Percentiles rank a stretch among this genome's conserved stretches.
phyloP scores from a whole-genome alignment of 1,284 basidiomycete species.

The Cutaneotrichosporon sp. region DNA sequence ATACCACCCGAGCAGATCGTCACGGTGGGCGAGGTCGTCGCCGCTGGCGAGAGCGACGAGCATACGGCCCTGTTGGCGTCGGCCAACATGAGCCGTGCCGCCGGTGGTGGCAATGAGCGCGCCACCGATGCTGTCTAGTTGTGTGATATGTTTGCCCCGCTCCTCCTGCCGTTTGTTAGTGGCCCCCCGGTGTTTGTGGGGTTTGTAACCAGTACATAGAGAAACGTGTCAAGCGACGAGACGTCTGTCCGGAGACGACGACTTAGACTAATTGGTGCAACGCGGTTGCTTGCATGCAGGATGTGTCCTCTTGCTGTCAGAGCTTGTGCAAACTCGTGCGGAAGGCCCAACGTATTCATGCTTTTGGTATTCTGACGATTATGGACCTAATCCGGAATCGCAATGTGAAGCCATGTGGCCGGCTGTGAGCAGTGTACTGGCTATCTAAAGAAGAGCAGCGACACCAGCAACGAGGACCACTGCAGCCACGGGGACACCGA shows the following conservation, averaged over 20 bases:
- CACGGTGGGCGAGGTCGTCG: constrained; percentile 40
- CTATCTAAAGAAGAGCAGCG: constrained; percentile 37
- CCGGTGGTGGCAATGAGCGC: constrained; percentile 12
- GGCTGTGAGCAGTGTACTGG: no score
- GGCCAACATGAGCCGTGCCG: neutral
- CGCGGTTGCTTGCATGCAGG: no score
- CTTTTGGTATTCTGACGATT: no score
- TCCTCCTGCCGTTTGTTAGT: no score
- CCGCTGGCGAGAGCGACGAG: constrained; percentile 31
- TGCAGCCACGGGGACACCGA: constrained; percentile 21
- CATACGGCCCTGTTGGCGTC: constrained; percentile 35
- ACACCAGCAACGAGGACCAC: constrained; percentile 32
- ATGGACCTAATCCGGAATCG: no score
- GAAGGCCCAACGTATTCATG: no score
- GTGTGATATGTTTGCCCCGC: neutral
- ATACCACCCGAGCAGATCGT: constrained; percentile 39
- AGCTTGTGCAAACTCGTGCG: no score
- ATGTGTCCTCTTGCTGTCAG: no score
- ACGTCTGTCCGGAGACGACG: no score
- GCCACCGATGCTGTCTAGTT: constrained; percentile 9
- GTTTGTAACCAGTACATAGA: constrained; percentile 2
- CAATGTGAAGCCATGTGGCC: no score
- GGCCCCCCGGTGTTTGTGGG: neutral
- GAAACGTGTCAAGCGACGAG: neutral
- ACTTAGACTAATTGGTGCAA: no score